These are phyloP conservation scores for Populus deltoides DNA, from an alignment of 345 rosid genomes.

Conservation along the genomic window DNA sequence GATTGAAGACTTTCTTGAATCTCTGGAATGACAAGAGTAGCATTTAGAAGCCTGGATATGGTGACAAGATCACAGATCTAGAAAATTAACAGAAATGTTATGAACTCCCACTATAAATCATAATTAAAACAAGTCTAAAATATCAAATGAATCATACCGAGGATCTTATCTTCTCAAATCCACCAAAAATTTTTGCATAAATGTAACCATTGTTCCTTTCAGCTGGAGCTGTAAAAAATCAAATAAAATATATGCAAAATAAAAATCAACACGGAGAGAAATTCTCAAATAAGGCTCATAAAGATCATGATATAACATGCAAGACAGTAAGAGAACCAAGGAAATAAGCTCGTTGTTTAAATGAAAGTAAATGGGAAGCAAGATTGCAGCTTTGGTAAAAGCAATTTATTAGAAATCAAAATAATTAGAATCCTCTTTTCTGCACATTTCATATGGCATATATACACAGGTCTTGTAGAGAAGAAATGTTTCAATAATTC, in stretches of 20 bases:
- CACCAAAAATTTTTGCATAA: conserved; percentile 90
- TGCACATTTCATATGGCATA: background rate
- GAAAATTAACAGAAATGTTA: conserved; percentile 56
- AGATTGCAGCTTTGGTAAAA: background rate
- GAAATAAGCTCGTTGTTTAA: background rate
- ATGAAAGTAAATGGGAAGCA: background rate
- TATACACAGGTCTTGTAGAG: background rate
- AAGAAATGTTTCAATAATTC: background rate
- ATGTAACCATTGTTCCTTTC: conserved; percentile 64
- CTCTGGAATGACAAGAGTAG: conserved; percentile 99
- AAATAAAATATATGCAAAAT: background rate
- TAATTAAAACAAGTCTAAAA: background rate
- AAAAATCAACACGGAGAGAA: background rate
- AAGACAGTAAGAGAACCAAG: background rate
- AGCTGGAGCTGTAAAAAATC: conserved; percentile 50
- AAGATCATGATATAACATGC: background rate
- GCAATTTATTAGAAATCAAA: background rate
- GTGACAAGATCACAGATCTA: conserved; percentile 99
- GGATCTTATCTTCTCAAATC: conserved; percentile 84
- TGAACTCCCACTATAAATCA: conserved; percentile 14
- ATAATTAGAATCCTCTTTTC: background rate
- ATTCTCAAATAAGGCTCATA: background rate
- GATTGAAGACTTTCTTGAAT: conserved; percentile 87
- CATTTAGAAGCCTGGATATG: conserved; percentile 99
- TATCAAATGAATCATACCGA: conserved; percentile 54